Conservation (phyloP, 2,329 filamentous ascomycete genomes). For the Nothomitra cinnamomea region DNA sequence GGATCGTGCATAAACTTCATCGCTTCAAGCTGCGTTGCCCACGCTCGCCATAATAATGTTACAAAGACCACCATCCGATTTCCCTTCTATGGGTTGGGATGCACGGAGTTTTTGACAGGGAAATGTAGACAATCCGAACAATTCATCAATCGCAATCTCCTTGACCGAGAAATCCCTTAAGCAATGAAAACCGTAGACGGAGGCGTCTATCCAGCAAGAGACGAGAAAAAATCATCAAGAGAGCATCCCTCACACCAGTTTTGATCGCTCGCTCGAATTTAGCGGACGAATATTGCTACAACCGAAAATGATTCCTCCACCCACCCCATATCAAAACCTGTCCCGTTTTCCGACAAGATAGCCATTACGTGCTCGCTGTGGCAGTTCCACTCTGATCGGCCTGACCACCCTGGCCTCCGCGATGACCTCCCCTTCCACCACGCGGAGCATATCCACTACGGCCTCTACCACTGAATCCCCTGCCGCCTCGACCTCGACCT, state of each 20-base stretch:
- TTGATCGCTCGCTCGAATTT: background rate
- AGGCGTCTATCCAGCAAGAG: constrained; percentile 2
- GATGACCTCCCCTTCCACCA: constrained; percentile 17
- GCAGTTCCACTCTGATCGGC: background rate
- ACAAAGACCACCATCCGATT: background rate
- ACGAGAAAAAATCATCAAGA: background rate
- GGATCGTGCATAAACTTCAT: background rate
- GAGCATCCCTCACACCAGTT: background rate
- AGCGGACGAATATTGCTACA: constrained; percentile 1
- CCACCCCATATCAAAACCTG: background rate
- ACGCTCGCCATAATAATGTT: background rate
- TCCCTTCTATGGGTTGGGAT: background rate
- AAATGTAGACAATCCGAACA: background rate
- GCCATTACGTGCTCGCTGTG: background rate
- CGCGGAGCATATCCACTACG: constrained; percentile 28
- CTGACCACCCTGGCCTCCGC: constrained; percentile 17
- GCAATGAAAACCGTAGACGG: background rate
- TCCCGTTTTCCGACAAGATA: background rate
- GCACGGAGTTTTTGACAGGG: background rate
- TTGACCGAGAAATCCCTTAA: background rate
- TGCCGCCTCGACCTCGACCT: constrained; percentile 46
- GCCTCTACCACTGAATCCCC: constrained; percentile 30
- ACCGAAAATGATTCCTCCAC: background rate
- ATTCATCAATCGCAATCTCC: background rate
- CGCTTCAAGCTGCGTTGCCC: background rate